Percentiles rank a stretch among this genome's conserved stretches.
These are phyloP conservation scores for Botrytis fabae DNA, from an alignment of 2,329 filamentous ascomycete genomes.

Conservation along the genomic window DNA sequence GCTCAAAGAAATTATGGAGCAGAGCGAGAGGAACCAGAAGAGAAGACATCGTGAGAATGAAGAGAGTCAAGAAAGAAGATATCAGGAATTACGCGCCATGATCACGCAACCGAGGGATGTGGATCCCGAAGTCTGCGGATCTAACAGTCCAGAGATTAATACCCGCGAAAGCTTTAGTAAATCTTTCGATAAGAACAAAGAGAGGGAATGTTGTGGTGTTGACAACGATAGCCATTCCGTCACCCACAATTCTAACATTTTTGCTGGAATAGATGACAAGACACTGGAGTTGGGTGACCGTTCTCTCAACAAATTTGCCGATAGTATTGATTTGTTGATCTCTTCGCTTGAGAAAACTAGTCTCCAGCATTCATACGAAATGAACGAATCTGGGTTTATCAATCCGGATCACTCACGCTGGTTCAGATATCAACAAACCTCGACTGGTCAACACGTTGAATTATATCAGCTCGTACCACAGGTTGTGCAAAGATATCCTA, in stretches of 20 bases:
- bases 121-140: accelerated
- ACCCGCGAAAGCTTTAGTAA: neutral
- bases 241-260: neutral
- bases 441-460: neutral
- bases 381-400: accelerated
- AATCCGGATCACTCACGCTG: neutral
- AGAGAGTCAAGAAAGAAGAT: neutral
- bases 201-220: too few species aligned
- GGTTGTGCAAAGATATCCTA: neutral
- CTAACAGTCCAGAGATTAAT: neutral
- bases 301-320: neutral
- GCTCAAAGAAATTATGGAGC: neutral
- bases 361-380: neutral
- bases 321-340: neutral
- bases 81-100: neutral
- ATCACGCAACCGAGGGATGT: neutral
- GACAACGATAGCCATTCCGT: neutral
- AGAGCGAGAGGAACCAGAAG: neutral
- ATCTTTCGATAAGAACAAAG: neutral
- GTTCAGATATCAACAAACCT: neutral
- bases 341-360: neutral
- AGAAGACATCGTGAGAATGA: neutral
- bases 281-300: neutral
- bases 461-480: neutral
- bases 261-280: neutral